phyloP scores from a whole-genome alignment of 2,329 filamentous ascomycete genomes.

The Bisporella sp. region DNA sequence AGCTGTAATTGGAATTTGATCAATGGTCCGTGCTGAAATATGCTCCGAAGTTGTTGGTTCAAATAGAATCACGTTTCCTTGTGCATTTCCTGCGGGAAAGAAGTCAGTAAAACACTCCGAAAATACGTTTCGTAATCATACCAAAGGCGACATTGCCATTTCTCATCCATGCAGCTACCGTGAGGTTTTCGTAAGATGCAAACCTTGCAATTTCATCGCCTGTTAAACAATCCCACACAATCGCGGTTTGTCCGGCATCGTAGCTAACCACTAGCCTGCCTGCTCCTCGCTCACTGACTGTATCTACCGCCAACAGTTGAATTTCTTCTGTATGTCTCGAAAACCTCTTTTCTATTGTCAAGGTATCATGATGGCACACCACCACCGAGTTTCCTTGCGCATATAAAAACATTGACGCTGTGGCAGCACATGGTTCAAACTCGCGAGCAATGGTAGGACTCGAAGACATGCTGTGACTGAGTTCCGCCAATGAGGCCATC shows the following conservation, averaged over 20 bases:
- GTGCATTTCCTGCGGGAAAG: conserved; percentile 64
- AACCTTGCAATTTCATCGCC: conserved; percentile 90
- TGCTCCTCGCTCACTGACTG: conserved; percentile 77
- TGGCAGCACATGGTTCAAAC: conserved; percentile 86
- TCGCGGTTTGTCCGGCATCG: conserved; percentile 82
- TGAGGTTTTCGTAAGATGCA: conserved; percentile 80
- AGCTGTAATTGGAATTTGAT: conserved; percentile 90
- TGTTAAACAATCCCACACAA: conserved; percentile 93
- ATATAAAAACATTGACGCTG: conserved; percentile 84
- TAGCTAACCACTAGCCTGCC: conserved; percentile 89
- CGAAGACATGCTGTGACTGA: conserved; percentile 37
- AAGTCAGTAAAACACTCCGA: conserved; percentile 6
- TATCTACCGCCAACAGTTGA: conserved; percentile 80
- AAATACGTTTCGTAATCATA: conserved; percentile 37
- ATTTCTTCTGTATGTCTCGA: conserved; percentile 78
- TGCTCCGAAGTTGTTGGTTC: conserved; percentile 91
- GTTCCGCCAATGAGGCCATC: conserved; percentile 41
- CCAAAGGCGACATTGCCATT: conserved; percentile 97
- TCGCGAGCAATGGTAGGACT: conserved; percentile 40
- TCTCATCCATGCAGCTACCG: conserved; percentile 87
- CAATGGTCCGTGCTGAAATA: conserved; percentile 80
- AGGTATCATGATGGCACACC: conserved; percentile 85
- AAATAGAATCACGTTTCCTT: conserved; percentile 91
- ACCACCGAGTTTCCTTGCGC: conserved; percentile 75
- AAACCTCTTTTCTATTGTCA: conserved; percentile 83